Percentiles rank a stretch among this genome's conserved stretches.
Conservation (phyloP, 2,329 filamentous ascomycete species). For the Botrytis fragariae region DNA sequence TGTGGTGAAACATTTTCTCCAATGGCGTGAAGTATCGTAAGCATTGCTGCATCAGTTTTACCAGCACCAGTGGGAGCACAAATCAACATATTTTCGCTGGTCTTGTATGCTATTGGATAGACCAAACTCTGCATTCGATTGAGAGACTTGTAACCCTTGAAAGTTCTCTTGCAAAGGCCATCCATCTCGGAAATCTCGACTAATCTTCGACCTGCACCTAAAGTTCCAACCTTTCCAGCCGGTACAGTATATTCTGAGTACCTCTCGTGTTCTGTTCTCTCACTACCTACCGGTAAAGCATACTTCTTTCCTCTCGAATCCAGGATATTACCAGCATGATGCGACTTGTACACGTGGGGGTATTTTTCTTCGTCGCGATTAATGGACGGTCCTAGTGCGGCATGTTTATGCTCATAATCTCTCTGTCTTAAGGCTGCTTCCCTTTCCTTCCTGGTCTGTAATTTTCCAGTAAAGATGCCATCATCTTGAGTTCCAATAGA, state of each 20-base stretch:
- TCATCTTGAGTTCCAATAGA: conserved; percentile 40
- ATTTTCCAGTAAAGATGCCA: conserved; percentile 47
- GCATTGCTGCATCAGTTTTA: conserved; percentile 98
- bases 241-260: conserved; percentile 92
- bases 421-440: conserved; percentile 73
- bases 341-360: conserved; percentile 86
- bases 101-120: conserved; percentile 92
- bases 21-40: conserved; percentile 88
- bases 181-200: conserved; percentile 81
- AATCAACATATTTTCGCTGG: conserved; percentile 97
- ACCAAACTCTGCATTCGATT: conserved; percentile 99
- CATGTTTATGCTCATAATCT: conserved; percentile 81
- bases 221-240: conserved; percentile 71
- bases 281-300: conserved; percentile 72
- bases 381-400: conserved; percentile 67
- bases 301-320: conserved; percentile 80
- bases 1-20: conserved; percentile 80
- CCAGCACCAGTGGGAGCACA: conserved; percentile 96
- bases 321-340: conserved; percentile 82
- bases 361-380: conserved; percentile 72
- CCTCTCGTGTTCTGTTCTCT: conserved; percentile 65
- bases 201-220: conserved; percentile 71
- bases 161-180: conserved; percentile 84
- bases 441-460: conserved; percentile 74
- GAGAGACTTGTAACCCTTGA: conserved; percentile 87